These are phyloP conservation scores for Talaromyces sp. DNA, from an alignment of 2,329 filamentous ascomycete species.

Conservation along the genomic window DNA sequence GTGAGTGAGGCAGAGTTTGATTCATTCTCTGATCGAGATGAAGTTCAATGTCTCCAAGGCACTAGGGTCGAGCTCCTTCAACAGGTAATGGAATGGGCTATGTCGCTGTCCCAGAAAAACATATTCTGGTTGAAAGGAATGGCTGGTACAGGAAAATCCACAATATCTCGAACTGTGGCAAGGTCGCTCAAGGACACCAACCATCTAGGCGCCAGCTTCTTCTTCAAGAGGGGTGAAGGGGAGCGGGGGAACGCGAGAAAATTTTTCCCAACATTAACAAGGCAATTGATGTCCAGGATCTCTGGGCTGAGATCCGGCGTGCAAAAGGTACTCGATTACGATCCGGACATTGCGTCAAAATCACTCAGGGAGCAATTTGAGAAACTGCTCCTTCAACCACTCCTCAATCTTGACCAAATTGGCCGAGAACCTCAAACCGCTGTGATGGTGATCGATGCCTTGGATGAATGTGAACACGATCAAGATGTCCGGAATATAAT, in stretches of 20 bases:
- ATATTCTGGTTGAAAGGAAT: background rate
- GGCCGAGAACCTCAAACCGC: background rate
- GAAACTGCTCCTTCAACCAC: slow-evolving; percentile 26
- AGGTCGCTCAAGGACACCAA: too few relatives aligned
- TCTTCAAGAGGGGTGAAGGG: background rate
- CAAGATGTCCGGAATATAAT: too few relatives aligned
- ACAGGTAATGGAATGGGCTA: background rate
- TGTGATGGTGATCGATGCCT: slow-evolving; percentile 26
- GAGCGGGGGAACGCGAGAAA: too few relatives aligned
- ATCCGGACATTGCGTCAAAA: too few relatives aligned
- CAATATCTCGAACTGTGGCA: background rate
- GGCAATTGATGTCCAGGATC: too few relatives aligned
- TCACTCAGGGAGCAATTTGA: slow-evolving; percentile 26
- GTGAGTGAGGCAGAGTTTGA: background rate
- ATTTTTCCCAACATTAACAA: too few relatives aligned
- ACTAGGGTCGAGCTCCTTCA: background rate
- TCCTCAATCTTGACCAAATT: slow-evolving; percentile 16
- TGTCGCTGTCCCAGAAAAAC: background rate
- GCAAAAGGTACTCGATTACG: too few relatives aligned
- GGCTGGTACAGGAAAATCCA: slow-evolving; percentile 4
- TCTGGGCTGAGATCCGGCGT: too few relatives aligned
- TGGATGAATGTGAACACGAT: slow-evolving; percentile 29
- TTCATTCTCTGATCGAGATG: background rate
- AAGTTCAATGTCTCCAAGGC: background rate
- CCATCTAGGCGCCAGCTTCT: too few relatives aligned